A percentile compares a stretch with the other conserved stretches of the same genome.
These are phyloP conservation scores for Fraxinus platypoda DNA, from an alignment of 305 asterid species.

Conservation along the genomic window DNA sequence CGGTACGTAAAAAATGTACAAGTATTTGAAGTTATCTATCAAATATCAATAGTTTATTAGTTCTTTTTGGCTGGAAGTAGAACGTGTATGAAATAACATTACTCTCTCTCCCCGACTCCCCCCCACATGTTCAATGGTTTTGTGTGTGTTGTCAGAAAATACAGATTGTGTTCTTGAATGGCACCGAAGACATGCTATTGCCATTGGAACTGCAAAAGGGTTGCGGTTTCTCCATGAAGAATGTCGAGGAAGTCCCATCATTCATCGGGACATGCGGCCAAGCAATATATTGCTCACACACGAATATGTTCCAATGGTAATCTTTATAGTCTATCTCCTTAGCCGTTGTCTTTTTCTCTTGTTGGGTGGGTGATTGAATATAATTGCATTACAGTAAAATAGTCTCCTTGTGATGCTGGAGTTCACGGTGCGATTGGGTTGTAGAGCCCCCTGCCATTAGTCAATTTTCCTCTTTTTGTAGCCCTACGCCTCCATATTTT, in stretches of 20 bases:
- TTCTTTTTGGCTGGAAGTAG: background rate
- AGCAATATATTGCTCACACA: constrained; percentile 74
- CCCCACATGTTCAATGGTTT: background rate
- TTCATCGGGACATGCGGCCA: constrained; percentile 76
- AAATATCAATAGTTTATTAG: background rate
- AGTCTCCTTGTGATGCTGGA: background rate
- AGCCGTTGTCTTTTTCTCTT: background rate
- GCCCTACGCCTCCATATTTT: background rate
- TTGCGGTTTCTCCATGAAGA: constrained; percentile 77
- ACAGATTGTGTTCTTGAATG: constrained; percentile 51
- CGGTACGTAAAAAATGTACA: constrained; percentile 39
- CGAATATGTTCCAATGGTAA: constrained; percentile 76
- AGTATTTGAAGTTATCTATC: background rate
- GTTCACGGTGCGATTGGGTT: background rate
- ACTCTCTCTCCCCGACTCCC: background rate
- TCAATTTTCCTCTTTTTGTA: background rate
- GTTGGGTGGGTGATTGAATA: background rate
- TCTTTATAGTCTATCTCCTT: background rate
- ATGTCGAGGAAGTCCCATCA: constrained; percentile 82
- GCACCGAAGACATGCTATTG: constrained; percentile 66
- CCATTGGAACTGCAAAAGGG: constrained; percentile 79
- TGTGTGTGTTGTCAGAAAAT: constrained; percentile 40
- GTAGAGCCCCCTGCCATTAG: background rate
- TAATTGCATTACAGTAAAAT: background rate
- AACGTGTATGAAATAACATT: background rate